Evolutionary conservation across 2,329 filamentous ascomycete species (phyloP), one percentile per base, ranked within the genome.

Genomic region (Fusarium coicis): DNA sequence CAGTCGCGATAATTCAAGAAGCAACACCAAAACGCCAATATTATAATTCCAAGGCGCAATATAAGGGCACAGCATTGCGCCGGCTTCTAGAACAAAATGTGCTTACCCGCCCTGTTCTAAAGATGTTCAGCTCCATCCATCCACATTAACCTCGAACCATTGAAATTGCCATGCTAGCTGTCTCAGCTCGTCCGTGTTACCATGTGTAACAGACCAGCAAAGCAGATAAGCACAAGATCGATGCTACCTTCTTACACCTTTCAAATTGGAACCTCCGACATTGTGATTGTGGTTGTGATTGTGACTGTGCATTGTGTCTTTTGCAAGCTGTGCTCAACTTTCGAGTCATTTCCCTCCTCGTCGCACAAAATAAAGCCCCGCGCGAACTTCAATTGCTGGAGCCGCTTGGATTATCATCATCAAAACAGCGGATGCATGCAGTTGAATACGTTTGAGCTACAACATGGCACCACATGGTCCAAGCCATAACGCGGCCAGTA

Each of bases 401-500:
- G 55, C 59, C 43, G 62, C 55, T 32, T 39, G 21, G 26, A 46
- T 60, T 16, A 30, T 60, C 43, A 68, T 58, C 49, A 44, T 63
- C 30, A 16, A 60, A 40, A 32, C 32, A 30, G 54, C 30, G 66
- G 65, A 64, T 60, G 43, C 28, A 59, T 60, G 55, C 59, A 50
- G 37, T 40, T n/a, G 26, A 43, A 12, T 66, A 39, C 23, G 34
- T 63, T 63, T 34, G 40, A 56, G 40, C 50, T 71, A 59, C 44
- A 55, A 49, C 50, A 70, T 70, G 63, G 71, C 63, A 74, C 74
- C 68, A 68, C 68, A 74, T 65, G 47, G 52, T 32, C 40, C 59
- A 61, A 74, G 66, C 68, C 64, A 64, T 52, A 37, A 36, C 16
- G 23, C 52, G 55, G 28, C 37, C 56, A 66, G 53, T 52, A 43